These are phyloP conservation scores for Citrus maxima DNA, from an alignment of 345 rosid genomes.

Conservation along the genomic window DNA sequence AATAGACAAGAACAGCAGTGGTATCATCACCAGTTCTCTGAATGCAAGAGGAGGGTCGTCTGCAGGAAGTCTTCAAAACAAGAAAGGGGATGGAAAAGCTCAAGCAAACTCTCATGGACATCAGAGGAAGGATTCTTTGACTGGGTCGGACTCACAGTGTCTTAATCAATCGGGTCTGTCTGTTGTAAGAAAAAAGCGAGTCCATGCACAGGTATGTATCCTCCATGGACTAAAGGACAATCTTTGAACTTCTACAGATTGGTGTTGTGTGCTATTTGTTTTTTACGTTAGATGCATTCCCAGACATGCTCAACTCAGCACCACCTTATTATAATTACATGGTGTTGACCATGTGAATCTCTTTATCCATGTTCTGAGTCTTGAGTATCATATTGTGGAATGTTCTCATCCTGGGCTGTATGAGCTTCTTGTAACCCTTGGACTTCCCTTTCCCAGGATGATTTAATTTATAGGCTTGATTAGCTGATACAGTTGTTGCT, in stretches of 20 bases:
- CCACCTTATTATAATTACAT: neutral
- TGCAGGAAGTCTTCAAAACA: slow-evolving; percentile 49
- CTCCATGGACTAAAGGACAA: neutral
- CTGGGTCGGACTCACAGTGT: slow-evolving; percentile 71
- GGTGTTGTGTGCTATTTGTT: neutral
- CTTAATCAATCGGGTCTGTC: slow-evolving; percentile 65
- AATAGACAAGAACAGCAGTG: slow-evolving; percentile 49
- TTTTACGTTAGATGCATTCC: neutral
- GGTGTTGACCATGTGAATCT: neutral
- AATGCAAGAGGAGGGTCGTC: slow-evolving; percentile 60
- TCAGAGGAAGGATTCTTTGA: slow-evolving; percentile 63
- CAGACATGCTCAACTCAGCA: neutral
- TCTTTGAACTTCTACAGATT: neutral
- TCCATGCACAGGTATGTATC: slow-evolving; percentile 80
- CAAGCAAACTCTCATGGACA: slow-evolving; percentile 67
- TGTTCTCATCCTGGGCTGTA: neutral
- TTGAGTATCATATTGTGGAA: neutral
- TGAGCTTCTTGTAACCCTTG: neutral
- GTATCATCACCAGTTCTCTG: slow-evolving; percentile 49
- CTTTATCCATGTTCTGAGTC: neutral
- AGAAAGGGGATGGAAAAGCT: slow-evolving; percentile 64
- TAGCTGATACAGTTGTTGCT: neutral
- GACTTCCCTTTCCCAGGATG: neutral
- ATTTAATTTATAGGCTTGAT: neutral
- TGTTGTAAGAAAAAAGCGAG: slow-evolving; percentile 80